Percentiles rank a stretch among this genome's conserved stretches.
These are phyloP conservation scores for Fusarium foetens DNA, from an alignment of 2,329 filamentous ascomycete species.

Conservation along the genomic window DNA sequence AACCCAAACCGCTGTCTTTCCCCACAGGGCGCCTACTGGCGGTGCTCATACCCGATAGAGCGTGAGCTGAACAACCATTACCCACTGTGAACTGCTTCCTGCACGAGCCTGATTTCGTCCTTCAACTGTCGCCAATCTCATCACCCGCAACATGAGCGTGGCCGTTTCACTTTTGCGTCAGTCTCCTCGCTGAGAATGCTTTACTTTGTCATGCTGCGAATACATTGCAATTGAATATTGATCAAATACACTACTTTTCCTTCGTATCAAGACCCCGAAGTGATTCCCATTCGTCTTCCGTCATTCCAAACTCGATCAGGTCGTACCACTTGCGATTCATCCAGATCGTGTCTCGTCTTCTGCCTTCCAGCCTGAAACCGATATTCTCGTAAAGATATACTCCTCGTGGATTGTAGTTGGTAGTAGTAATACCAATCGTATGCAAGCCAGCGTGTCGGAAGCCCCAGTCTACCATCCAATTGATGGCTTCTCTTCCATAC, in stretches of 20 bases:
- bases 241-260: background rate
- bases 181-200: background rate
- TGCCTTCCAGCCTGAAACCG: constrained; percentile 4
- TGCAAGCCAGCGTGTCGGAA: constrained; percentile 15
- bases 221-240: background rate
- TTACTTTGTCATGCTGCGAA: background rate
- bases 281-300: constrained; percentile 53
- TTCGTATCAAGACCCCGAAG: constrained; percentile 2
- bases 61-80: background rate
- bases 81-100: background rate
- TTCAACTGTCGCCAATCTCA: no score
- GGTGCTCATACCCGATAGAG: background rate
- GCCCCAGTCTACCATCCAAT: constrained; percentile 23
- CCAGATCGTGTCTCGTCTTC: constrained; percentile 51
- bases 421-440: background rate
- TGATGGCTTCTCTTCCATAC: constrained; percentile 10
- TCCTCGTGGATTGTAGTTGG: background rate
- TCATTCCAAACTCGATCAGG: constrained; percentile 50
- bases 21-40: background rate
- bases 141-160: background rate
- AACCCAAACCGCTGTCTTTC: background rate
- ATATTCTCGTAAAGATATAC: constrained; percentile 5
- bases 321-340: constrained; percentile 56
- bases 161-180: background rate
- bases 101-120: background rate